Conservation (phyloP, 2,329 filamentous ascomycete species). For the Massarina eburnea region DNA sequence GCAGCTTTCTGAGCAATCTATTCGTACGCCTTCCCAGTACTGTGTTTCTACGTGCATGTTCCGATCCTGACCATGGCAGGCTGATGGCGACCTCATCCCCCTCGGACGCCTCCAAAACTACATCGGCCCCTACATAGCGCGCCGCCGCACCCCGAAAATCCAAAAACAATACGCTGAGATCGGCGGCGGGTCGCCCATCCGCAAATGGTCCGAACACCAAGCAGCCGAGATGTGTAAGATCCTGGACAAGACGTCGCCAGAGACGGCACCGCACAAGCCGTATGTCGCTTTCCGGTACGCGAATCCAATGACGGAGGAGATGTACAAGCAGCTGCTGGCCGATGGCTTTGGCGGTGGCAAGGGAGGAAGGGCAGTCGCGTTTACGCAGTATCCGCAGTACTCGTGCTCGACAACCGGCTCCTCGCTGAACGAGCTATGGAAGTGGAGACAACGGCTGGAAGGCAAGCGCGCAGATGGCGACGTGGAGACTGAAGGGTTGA, state of each 20-base stretch:
- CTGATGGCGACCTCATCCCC: conserved; percentile 94
- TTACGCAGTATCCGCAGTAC: conserved; percentile 98
- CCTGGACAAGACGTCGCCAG: conserved; percentile 84
- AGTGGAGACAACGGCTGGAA: conserved; percentile 87
- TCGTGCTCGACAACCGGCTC: conserved; percentile 97
- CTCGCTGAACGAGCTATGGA: conserved; percentile 96
- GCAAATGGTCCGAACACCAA: conserved; percentile 97
- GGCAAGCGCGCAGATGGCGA: conserved; percentile 64
- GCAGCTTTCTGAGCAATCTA: conserved; percentile 83
- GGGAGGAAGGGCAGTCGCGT: conserved; percentile 92
- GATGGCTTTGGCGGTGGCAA: conserved; percentile 90
- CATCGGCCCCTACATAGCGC: conserved; percentile 83
- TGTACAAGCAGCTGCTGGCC: conserved; percentile 78
- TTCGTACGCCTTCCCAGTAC: conserved; percentile 63
- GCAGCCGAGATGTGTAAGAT: conserved; percentile 96
- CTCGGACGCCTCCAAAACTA: conserved; percentile 89
- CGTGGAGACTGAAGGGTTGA: conserved; percentile 54
- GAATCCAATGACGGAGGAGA: conserved; percentile 88
- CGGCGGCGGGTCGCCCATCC: conserved; percentile 95
- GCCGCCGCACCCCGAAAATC: conserved; percentile 90
- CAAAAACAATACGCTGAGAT: conserved; percentile 94
- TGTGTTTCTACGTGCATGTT: neutral
- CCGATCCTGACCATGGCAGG: conserved; percentile 52
- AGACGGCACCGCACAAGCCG: conserved; percentile 94
- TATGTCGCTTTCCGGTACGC: conserved; percentile 98